A percentile compares a stretch with the other conserved stretches of the same genome.
Conservation (phyloP, 2,329 filamentous ascomycete species). For the Cytospora chrysosperma region DNA sequence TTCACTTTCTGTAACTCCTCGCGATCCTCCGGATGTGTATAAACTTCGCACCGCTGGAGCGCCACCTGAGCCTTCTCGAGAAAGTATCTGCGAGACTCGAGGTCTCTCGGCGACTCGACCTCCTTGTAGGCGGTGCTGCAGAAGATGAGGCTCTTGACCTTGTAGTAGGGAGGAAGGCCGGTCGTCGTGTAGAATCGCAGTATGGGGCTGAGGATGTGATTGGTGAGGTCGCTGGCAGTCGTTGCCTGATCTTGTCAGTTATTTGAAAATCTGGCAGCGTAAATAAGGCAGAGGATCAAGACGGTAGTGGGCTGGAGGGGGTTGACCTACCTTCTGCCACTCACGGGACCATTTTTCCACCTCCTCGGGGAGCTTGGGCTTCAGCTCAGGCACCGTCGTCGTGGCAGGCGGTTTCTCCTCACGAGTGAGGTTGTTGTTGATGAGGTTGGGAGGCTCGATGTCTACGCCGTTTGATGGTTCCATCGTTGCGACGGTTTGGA, state of each 20-base stretch:
- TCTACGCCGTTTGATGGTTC: not conserved
- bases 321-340: not conserved
- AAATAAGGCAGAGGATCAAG: not conserved
- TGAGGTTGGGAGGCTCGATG: not conserved
- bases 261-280: not conserved
- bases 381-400: not conserved
- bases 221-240: not conserved
- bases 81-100: not conserved
- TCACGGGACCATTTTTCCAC: not conserved
- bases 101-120: not conserved
- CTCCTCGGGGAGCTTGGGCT: conserved; percentile 6
- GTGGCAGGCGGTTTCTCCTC: not conserved
- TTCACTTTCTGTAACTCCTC: not conserved
- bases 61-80: not conserved
- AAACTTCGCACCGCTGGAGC: not conserved
- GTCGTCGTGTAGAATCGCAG: conserved; percentile 1
- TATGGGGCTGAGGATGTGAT: not conserved
- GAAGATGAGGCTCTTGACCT: conserved; percentile 2
- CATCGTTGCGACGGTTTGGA: not conserved
- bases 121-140: conserved; percentile 4
- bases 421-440: not conserved
- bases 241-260: not conserved
- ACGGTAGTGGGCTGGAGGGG: not conserved
- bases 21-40: not conserved
- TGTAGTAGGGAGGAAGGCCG: conserved; percentile 7